Evolutionary conservation across 345 rosid genomes (phyloP).

Genomic region (Noccaea caerulescens): DNA sequence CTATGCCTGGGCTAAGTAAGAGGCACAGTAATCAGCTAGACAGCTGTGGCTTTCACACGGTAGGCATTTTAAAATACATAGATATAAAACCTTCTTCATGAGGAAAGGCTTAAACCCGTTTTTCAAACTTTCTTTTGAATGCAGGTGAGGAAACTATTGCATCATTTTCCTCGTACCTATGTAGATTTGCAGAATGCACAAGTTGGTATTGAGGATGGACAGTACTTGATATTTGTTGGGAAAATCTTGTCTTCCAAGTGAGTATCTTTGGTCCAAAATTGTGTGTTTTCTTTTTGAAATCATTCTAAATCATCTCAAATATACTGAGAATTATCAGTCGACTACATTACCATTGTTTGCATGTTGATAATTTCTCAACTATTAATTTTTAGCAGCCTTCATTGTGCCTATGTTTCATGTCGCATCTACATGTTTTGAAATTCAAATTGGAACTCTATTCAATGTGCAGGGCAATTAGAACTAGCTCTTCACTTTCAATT

Average conservation of each 20-base stretch:
- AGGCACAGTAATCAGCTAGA: slow-evolving; percentile 66
- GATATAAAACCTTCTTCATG: slow-evolving; percentile 11
- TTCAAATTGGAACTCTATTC: slow-evolving; percentile 23
- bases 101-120: slow-evolving; percentile 34
- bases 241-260: slow-evolving; percentile 80
- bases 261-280: slow-evolving; percentile 14
- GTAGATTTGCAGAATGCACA: slow-evolving; percentile 88
- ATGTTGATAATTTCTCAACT: slow-evolving; percentile 1
- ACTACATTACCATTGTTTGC: neutral
- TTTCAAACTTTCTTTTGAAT: slow-evolving; percentile 32
- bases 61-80: slow-evolving; percentile 42
- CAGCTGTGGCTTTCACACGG: slow-evolving; percentile 84
- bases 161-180: slow-evolving; percentile 94
- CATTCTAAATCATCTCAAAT: neutral
- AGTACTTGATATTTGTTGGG: slow-evolving; percentile 87
- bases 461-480: slow-evolving; percentile 73
- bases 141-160: slow-evolving; percentile 78
- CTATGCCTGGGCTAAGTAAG: slow-evolving; percentile 68
- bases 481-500: slow-evolving; percentile 68
- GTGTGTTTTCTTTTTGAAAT: slow-evolving; percentile 20
- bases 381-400: slow-evolving; percentile 4
- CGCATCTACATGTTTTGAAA: slow-evolving; percentile 3
- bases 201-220: slow-evolving; percentile 77
- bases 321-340: slow-evolving; percentile 8
- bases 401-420: slow-evolving; percentile 11